Evolutionary conservation across 306 rosid genomes (phyloP), one percentile per base, ranked within the genome.

Genomic region (Fragaria iinumae): DNA sequence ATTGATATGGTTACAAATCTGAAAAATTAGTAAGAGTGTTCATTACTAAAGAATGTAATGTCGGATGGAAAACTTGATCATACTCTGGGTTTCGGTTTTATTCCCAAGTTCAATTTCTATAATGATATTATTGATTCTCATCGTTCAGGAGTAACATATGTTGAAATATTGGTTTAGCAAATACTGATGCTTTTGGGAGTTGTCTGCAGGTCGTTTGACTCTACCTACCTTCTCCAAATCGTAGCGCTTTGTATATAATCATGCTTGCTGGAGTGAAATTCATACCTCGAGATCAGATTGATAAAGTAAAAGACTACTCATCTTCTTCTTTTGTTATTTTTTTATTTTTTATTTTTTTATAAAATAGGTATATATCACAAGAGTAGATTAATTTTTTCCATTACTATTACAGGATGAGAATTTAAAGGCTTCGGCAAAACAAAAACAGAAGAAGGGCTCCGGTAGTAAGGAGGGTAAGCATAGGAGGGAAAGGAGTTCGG

Each of bases 201-300:
- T 67, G 41, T 12, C 23, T 55, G 41, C 75, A 68, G 80, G 69
- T 27, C 12, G 2, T 59, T 27, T 73, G 43, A 38, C 16, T 64
- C 62, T 34, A 56, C 27, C 21, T n/a, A 34, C 23, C 69, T n/a
- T 18, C 29, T 47, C 47, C 67, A 53, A 39, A 39, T 57, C 6
- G 4, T 18, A 29, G 71, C 6, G 11, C n/a, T 16, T 16, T 27
- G 17, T 52, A 8, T 27, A 43, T 32, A 25, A 68, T 80, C 21
- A 84, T 84, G 90, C 81, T 87, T 74, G 71, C 79, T 16, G 90
- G 90, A 39, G 81, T 87, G 70, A 87, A 84, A 66, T 62, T 87
- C 83, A 77, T 87, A 74, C 75, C 88, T 4, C 85, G 87, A 13
- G 87, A 84, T 3, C 72, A 82, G 74, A 36, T 87, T 68, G 80